Evolutionary conservation across 2,329 filamentous ascomycete genomes (phyloP).

Genomic region (Fusarium guadeloupense): DNA sequence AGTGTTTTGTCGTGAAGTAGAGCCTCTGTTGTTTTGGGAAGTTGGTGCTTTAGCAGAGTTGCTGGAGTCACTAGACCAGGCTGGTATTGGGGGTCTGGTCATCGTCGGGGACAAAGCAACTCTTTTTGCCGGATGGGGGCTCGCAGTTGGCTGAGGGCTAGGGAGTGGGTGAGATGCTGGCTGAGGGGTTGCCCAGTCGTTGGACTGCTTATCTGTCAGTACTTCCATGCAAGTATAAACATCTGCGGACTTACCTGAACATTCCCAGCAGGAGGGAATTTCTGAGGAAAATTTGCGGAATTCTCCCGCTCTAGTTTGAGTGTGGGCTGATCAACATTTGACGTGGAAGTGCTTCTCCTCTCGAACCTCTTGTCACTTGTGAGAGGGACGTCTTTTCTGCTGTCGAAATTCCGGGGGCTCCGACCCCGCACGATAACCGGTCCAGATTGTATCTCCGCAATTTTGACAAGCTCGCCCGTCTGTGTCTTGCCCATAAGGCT

Average conservation of each 20-base stretch:
- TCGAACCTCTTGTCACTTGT: constrained; percentile 63
- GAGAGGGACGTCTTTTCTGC: constrained; percentile 83
- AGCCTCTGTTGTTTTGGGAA: constrained; percentile 34
- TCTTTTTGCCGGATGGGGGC: constrained; percentile 62
- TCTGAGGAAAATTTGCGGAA: constrained; percentile 42
- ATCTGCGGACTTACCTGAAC: constrained; percentile 47
- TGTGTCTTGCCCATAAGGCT: constrained; percentile 82
- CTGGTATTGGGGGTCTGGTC: constrained; percentile 63
- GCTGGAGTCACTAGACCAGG: constrained; percentile 55
- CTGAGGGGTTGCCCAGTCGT: constrained; percentile 58
- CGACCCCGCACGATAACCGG: constrained; percentile 95
- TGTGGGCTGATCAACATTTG: constrained; percentile 44
- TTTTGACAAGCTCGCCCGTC: constrained; percentile 71
- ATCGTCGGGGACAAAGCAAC: constrained; percentile 62
- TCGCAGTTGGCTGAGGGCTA: constrained; percentile 44
- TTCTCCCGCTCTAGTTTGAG: constrained; percentile 50
- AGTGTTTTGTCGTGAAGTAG: constrained; percentile 41
- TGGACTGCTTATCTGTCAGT: constrained; percentile 45
- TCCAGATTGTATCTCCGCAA: constrained; percentile 88
- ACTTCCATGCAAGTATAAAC: neutral
- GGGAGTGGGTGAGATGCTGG: constrained; percentile 47
- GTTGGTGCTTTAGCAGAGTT: constrained; percentile 32
- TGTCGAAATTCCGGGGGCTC: constrained; percentile 94
- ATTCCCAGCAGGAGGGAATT: constrained; percentile 47
- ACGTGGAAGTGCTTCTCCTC: constrained; percentile 53